A percentile compares a stretch with the other conserved stretches of the same genome.
Conservation (phyloP, 495 filamentous ascomycete species). For the Penicillium verhagenii region DNA sequence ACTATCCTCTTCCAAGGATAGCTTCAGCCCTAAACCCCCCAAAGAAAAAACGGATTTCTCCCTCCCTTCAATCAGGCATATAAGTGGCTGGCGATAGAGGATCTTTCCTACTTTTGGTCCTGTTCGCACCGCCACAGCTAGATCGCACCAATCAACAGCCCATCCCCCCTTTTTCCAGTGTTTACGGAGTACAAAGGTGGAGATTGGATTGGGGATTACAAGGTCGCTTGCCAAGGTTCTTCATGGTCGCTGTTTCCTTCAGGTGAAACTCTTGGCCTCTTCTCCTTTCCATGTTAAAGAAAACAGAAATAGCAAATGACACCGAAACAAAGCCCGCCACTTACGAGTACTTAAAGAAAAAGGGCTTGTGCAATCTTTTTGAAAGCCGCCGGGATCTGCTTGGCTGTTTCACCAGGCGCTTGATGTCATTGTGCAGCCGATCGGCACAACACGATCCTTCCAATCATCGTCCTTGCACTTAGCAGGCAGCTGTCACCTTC, state of each 20-base stretch:
- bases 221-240: neutral
- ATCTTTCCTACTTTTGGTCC: neutral
- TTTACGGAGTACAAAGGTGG: neutral
- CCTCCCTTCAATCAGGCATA: neutral
- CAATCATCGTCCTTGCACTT: constrained; percentile 19
- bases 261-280: neutral
- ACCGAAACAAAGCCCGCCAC: neutral
- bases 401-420: constrained; percentile 41
- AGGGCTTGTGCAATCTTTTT: constrained; percentile 8
- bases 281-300: neutral
- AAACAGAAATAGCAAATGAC: neutral
- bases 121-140: neutral
- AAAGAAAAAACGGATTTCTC: neutral
- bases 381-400: constrained; percentile 18
- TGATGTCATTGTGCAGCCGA: constrained; percentile 43
- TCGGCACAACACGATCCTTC: constrained; percentile 24
- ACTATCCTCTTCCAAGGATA: neutral
- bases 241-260: neutral
- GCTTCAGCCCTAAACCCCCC: constrained; percentile 2
- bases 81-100: neutral
- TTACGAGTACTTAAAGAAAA: neutral
- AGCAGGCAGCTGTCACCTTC: constrained; percentile 7
- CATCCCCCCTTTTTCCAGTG: neutral
- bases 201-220: neutral
- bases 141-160: neutral